Evolutionary conservation across 257 asterid species (phyloP).

Genomic region (Primulina tabacum): DNA sequence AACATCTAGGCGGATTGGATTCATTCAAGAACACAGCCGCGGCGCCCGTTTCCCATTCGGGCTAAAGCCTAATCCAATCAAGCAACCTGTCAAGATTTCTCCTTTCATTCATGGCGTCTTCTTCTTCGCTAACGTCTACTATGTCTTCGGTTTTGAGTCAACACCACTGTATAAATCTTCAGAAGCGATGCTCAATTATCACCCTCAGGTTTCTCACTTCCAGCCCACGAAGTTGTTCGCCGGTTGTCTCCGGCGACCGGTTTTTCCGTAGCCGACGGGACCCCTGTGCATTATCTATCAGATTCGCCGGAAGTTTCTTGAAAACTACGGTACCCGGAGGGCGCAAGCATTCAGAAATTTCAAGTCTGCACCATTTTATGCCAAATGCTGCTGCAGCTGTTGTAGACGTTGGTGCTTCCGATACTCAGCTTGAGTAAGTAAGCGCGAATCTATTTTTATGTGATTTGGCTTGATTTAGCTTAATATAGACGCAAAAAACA

Average conservation of each 20-base stretch:
- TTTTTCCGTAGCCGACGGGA: slow-evolving; percentile 33
- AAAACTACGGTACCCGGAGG: slow-evolving; percentile 29
- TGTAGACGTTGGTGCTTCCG: slow-evolving; percentile 20
- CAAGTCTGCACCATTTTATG: slow-evolving; percentile 57
- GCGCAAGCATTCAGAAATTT: slow-evolving; percentile 31
- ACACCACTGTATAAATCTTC: slow-evolving; percentile 14
- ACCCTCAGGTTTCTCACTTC: slow-evolving; percentile 47
- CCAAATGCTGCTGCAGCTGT: slow-evolving; percentile 50
- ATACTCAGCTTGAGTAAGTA: slow-evolving; percentile 57
- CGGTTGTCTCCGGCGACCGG: too few relatives aligned
- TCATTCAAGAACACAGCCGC: too few relatives aligned
- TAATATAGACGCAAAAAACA: neutral
- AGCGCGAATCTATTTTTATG: neutral
- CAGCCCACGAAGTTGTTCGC: slow-evolving; percentile 18
- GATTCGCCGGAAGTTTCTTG: slow-evolving; percentile 45
- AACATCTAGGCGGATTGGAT: too few relatives aligned
- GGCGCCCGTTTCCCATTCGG: too few relatives aligned
- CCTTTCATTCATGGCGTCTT: slow-evolving; percentile 20
- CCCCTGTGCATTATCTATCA: slow-evolving; percentile 33
- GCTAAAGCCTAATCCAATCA: slow-evolving; percentile 31
- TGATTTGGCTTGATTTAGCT: neutral
- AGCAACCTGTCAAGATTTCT: neutral
- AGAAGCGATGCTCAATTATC: slow-evolving; percentile 39
- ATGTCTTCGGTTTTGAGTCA: slow-evolving; percentile 59
- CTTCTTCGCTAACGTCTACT: slow-evolving; percentile 50